These are phyloP conservation scores for Linum tenue DNA, from an alignment of 345 rosid species.

Conservation along the genomic window DNA sequence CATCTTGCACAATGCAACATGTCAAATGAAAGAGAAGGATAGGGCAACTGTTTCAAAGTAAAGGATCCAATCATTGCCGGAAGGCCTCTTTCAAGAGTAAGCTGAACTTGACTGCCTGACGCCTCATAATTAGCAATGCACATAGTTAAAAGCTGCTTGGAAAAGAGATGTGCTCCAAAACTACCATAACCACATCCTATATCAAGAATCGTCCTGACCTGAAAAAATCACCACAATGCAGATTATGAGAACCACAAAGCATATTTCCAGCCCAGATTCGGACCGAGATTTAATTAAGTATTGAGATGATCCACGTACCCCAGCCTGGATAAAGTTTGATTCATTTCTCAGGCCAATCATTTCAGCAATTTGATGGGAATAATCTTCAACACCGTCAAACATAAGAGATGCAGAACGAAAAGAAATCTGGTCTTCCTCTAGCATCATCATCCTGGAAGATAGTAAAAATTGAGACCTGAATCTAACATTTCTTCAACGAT, in stretches of 20 bases:
- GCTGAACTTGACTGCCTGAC: constrained; percentile 96
- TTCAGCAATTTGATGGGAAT: constrained; percentile 94
- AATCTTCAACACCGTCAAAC: constrained; percentile 94
- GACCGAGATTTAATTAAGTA: constrained; percentile 2
- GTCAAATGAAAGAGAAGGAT: constrained; percentile 95
- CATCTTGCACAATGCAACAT: constrained; percentile 96
- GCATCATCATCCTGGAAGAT: constrained; percentile 81
- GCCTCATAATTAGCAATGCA: constrained; percentile 93
- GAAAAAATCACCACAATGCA: constrained; percentile 19
- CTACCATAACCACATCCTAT: constrained; percentile 99
- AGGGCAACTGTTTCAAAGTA: constrained; percentile 71
- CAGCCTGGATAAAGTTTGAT: constrained; percentile 74
- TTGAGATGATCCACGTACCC: constrained; percentile 40
- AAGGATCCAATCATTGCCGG: constrained; percentile 95
- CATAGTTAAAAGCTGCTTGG: constrained; percentile 75
- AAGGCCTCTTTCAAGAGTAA: constrained; percentile 95
- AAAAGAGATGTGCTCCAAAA: constrained; percentile 92
- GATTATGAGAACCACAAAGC: not conserved
- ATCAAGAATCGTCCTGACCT: constrained; percentile 93
- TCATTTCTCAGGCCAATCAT: constrained; percentile 89
- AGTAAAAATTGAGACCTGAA: constrained; percentile 12
- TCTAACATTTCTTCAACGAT: not conserved
- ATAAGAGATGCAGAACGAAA: constrained; percentile 79
- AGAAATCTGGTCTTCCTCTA: constrained; percentile 93
- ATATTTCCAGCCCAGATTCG: not conserved